Evolutionary conservation across 2,329 filamentous ascomycete genomes (phyloP).

Genomic region (Ascosphaera pollenicola): DNA sequence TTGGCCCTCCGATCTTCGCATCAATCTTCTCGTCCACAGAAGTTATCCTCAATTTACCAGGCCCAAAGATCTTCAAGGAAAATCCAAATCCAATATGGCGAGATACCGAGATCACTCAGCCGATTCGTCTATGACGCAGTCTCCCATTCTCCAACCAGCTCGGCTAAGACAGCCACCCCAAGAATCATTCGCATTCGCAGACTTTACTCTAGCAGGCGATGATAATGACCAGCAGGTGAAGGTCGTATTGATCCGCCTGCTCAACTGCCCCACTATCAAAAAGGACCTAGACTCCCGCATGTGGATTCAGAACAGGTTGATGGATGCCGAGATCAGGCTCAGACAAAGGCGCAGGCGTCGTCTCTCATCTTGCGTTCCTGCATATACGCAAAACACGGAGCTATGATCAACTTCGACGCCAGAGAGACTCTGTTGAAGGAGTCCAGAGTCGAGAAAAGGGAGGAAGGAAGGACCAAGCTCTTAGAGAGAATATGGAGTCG

Average conservation of each 20-base stretch:
- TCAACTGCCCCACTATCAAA: slow-evolving; percentile 6
- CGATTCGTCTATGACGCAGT: not conserved
- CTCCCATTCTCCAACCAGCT: not conserved
- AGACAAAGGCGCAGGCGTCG: slow-evolving; percentile 6
- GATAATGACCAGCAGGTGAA: slow-evolving; percentile 7
- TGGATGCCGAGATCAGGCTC: slow-evolving; percentile 7
- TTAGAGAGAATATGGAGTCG: no score
- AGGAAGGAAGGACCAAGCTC: no score
- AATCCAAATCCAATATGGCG: not conserved
- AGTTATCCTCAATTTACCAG: no score
- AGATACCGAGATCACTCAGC: not conserved
- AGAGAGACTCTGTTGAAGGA: no score
- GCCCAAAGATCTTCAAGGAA: no score
- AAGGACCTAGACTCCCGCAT: slow-evolving; percentile 5
- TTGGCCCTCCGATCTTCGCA: no score
- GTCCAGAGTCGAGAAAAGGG: no score
- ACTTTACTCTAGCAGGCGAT: slow-evolving; percentile 1
- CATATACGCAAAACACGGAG: not conserved
- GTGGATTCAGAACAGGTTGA: slow-evolving; percentile 8
- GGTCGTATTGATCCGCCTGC: slow-evolving; percentile 6
- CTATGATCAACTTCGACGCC: not conserved
- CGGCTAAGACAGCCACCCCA: not conserved
- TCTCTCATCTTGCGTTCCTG: slow-evolving; percentile 1
- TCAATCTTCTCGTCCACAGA: no score
- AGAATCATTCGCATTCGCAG: not conserved